Base-by-base conservation (phyloP, 2,329 filamentous ascomycete species). In the Tolypocladium nubicola region DNA sequence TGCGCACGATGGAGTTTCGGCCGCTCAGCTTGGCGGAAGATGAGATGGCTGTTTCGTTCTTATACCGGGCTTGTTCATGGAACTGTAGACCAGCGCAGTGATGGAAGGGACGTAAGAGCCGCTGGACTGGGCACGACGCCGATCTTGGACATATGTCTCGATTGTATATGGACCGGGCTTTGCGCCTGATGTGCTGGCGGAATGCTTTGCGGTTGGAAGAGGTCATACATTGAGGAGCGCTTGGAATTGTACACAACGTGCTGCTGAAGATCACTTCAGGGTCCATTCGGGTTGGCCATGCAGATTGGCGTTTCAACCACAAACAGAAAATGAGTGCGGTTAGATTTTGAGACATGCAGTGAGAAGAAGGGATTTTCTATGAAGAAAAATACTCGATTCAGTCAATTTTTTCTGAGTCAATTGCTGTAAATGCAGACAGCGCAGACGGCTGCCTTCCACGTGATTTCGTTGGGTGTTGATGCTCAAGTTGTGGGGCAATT, bases 31-130 rank as follows among this genome's bases (percentile, higher is more conserved):
- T 59, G 57, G 64, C 65, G 1, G 59, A 67, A 33, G 68, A 70
- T 1, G 74, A 76, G 58, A 69, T 64, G 52, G 70, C 66, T 3
- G 68, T 80, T n/a, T 76, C 78, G 0, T 80, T 81, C 60, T 56
- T 78, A 35, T 69, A 73, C 55, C 69, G 70, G n/a, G 77, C 74
- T 8, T 82, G 79, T 62, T 80, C 79, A 4, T 80, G 75, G 76
- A 68, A 62, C 13, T 82, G 79, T 53, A 66, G 77, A 0, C 78
- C 77, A 9, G 58, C 56, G n/a, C 81, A 57, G 45, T 52, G 52
- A 57, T 26, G 33, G 33, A 16, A 14, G 26, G 37, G 30, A 13
- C 19, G 19, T 49, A 19, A 33, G 26, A 49, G 19, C 2, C 26
- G 33, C 8, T 49, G 45, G 45, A 33, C 7, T 35, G 21, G 14